Percentiles rank a stretch among this genome's conserved stretches.
These are phyloP conservation scores for Capsicum baccatum DNA, from an alignment of 257 asterid species.

Conservation along the genomic window DNA sequence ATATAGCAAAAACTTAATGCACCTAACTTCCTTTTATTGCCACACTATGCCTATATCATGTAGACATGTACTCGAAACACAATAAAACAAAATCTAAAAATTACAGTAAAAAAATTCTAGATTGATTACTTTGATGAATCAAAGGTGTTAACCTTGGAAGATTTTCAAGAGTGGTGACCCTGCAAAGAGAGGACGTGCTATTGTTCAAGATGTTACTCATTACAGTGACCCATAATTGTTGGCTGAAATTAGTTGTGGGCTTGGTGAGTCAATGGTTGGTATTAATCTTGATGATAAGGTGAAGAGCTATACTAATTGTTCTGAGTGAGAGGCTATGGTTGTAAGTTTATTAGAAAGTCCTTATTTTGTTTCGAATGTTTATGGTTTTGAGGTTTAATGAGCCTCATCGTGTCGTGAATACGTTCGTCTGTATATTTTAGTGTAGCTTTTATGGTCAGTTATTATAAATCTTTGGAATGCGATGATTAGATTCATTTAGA, in stretches of 20 bases:
- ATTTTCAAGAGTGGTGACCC: slow-evolving; percentile 93
- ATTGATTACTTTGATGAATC: not conserved
- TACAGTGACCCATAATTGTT: slow-evolving; percentile 76
- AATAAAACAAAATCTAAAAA: not conserved
- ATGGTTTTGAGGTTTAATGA: slow-evolving; percentile 5
- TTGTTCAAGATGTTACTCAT: slow-evolving; percentile 84
- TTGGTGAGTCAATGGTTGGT: slow-evolving; percentile 91
- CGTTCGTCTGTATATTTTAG: not conserved
- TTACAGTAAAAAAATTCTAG: not conserved
- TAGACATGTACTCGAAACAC: not conserved
- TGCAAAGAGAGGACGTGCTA: slow-evolving; percentile 75
- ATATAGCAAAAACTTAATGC: not conserved
- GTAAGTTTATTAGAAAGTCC: not conserved
- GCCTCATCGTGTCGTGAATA: slow-evolving; percentile 17
- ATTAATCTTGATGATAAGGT: slow-evolving; percentile 83
- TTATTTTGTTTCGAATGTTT: not conserved
- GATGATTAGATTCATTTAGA: slow-evolving; percentile 22
- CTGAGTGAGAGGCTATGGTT: slow-evolving; percentile 48
- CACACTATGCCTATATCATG: not conserved
- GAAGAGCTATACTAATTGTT: slow-evolving; percentile 81
- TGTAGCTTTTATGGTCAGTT: slow-evolving; percentile 1
- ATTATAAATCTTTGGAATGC: slow-evolving; percentile 22
- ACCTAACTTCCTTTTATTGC: not conserved
- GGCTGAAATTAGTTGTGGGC: slow-evolving; percentile 81
- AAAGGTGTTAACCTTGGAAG: too few species aligned